A percentile compares a stretch with the other conserved stretches of the same genome.
phyloP scores from a whole-genome alignment of 2,329 filamentous ascomycete species.

The Claviceps arundinis region DNA sequence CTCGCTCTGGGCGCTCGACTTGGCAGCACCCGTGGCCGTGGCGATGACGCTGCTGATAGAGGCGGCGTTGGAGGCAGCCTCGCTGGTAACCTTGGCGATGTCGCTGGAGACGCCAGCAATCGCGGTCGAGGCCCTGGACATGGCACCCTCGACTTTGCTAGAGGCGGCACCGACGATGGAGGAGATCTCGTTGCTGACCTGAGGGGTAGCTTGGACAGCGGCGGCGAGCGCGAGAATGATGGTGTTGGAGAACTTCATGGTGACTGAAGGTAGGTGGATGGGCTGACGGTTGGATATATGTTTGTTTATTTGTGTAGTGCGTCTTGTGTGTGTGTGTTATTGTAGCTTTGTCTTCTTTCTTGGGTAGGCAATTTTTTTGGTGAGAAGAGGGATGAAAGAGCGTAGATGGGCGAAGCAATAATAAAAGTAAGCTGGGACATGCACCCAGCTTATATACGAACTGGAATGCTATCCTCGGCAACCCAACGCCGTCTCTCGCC shows the following conservation, averaged over 20 bases:
- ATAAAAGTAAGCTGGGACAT: too few relatives aligned
- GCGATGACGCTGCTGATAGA: conserved; percentile 11
- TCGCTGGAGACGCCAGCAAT: conserved; percentile 6
- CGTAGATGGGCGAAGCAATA: too few relatives aligned
- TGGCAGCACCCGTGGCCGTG: conserved; percentile 10
- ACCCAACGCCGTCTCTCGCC: too few relatives aligned
- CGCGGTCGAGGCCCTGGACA: conserved; percentile 5
- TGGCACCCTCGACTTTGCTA: not conserved
- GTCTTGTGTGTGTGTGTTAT: too few relatives aligned
- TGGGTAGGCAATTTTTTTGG: too few relatives aligned
- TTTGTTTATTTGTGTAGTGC: too few relatives aligned
- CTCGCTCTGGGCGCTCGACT: conserved; percentile 12
- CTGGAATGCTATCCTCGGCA: too few relatives aligned
- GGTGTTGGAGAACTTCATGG: conserved; percentile 25
- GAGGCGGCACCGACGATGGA: not conserved
- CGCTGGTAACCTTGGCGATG: conserved; percentile 7
- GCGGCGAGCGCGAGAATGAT: conserved; percentile 19
- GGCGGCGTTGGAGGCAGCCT: conserved; percentile 13
- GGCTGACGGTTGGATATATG: not conserved
- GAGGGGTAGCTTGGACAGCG: conserved; percentile 15
- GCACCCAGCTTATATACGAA: too few relatives aligned
- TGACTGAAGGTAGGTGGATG: conserved; percentile 4
- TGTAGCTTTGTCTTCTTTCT: too few relatives aligned
- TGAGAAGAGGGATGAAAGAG: too few relatives aligned
- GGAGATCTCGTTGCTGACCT: conserved; percentile 5